Evolutionary conservation across 371 early-diverging fungal species (phyloP).

Genomic region (Mucor saturninus): DNA sequence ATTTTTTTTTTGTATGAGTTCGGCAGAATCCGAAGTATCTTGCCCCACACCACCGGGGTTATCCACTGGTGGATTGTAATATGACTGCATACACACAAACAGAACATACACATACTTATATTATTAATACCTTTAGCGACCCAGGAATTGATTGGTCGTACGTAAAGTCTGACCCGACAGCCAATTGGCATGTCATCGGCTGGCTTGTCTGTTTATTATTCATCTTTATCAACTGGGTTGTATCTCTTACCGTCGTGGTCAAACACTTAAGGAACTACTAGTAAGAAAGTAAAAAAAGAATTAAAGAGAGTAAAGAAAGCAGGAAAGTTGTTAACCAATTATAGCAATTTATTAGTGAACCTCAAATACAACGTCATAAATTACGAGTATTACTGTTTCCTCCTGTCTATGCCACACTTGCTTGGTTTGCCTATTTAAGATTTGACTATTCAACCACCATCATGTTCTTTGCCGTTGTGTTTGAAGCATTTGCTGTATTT

Average conservation of each 20-base stretch:
- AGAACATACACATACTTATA: background rate
- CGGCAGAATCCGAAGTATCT: slow-evolving; percentile 5
- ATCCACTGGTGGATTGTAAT: slow-evolving; percentile 28
- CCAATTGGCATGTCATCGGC: slow-evolving; percentile 54
- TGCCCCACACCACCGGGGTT: slow-evolving; percentile 31
- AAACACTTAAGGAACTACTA: slow-evolving; percentile 48
- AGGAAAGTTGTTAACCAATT: background rate
- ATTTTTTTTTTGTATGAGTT: slow-evolving; percentile 8
- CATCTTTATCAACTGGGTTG: slow-evolving; percentile 44
- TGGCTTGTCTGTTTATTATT: slow-evolving; percentile 45
- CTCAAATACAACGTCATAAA: slow-evolving; percentile 50
- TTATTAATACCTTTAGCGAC: slow-evolving; percentile 3
- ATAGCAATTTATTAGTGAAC: slow-evolving; percentile 27
- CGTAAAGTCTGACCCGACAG: slow-evolving; percentile 20
- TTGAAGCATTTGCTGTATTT: slow-evolving; percentile 56
- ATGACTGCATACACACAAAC: background rate
- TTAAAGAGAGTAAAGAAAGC: too few relatives aligned
- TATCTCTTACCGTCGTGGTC: slow-evolving; percentile 27
- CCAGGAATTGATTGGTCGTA: slow-evolving; percentile 28
- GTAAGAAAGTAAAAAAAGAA: slow-evolving; percentile 23
- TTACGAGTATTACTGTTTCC: slow-evolving; percentile 53
- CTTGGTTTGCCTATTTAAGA: slow-evolving; percentile 52
- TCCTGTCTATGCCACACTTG: slow-evolving; percentile 45
- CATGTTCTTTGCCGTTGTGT: slow-evolving; percentile 53
- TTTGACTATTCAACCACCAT: slow-evolving; percentile 54